Conservation (phyloP, 208 protist species). For the Trypanosoma melophagium region DNA sequence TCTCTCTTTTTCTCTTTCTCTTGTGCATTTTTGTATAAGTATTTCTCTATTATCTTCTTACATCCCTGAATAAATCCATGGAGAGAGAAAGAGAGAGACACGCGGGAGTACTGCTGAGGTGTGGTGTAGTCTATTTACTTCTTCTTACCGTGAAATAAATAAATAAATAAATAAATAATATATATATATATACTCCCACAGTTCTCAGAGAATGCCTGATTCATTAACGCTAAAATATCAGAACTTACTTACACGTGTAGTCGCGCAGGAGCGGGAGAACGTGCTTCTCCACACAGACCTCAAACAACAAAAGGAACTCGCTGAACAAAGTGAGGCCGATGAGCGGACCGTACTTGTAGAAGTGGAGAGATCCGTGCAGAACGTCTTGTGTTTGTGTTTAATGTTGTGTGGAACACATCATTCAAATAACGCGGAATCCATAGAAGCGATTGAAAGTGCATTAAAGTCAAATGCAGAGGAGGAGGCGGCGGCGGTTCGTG, state of each 20-base stretch:
- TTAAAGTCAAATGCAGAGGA: neutral
- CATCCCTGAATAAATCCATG: neutral
- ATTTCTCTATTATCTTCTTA: too few relatives aligned
- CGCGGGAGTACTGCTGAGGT: neutral
- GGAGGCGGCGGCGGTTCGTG: constrained; percentile 9
- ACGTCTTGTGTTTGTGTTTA: constrained; percentile 14
- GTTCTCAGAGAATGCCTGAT: neutral
- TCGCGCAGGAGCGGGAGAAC: constrained; percentile 23
- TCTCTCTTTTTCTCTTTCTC: too few relatives aligned
- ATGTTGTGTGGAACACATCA: too few relatives aligned
- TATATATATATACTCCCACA: constrained; percentile 5
- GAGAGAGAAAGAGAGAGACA: neutral
- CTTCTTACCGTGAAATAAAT: neutral
- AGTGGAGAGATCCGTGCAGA: neutral
- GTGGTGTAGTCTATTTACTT: neutral
- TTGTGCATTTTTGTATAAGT: too few relatives aligned
- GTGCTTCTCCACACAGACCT: constrained; percentile 1
- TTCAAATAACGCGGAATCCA: too few relatives aligned
- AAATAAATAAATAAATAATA: neutral
- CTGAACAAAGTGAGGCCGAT: neutral
- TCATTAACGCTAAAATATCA: neutral
- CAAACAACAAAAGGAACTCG: neutral
- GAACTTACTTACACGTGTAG: constrained; percentile 3
- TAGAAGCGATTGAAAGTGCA: neutral
- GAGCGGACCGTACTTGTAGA: constrained; percentile 6